Conservation (phyloP, 169 alveolate species). For the Plasmodium blacklocki region DNA sequence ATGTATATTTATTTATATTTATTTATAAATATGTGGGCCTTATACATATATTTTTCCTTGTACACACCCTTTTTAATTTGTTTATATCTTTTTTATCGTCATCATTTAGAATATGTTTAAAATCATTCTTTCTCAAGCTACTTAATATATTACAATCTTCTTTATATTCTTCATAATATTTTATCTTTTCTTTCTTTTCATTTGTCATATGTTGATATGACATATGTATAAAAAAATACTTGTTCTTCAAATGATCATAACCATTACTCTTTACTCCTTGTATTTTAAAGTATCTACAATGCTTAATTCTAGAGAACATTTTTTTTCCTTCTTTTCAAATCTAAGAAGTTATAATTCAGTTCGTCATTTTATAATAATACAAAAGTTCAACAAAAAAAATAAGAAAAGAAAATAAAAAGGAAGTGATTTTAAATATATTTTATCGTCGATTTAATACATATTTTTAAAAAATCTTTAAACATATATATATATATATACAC, state of each 20-base stretch:
- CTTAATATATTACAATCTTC: constrained; percentile 32
- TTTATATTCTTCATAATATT: constrained; percentile 28
- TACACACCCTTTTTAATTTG: constrained; percentile 46
- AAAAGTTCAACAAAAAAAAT: neutral
- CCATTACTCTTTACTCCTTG: neutral
- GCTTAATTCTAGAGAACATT: constrained; percentile 13
- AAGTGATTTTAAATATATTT: neutral
- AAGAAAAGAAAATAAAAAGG: neutral
- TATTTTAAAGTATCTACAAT: constrained; percentile 10
- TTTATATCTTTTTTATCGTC: constrained; percentile 12
- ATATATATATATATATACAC: too few species aligned
- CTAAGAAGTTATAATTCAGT: neutral
- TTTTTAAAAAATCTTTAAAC: too few species aligned
- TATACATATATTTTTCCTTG: neutral
- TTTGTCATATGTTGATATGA: constrained; percentile 3
- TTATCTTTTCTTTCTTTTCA: neutral
- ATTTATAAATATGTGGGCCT: neutral
- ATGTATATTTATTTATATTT: neutral
- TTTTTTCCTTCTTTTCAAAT: neutral
- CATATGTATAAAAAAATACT: constrained; percentile 2
- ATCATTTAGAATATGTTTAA: constrained; percentile 5
- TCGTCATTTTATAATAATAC: neutral
- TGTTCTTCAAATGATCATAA: neutral
- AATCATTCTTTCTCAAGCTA: constrained; percentile 16
- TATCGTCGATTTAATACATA: too few species aligned